Conservation (phyloP, 345 rosid species). For the Eucalyptus sideroxylon region DNA sequence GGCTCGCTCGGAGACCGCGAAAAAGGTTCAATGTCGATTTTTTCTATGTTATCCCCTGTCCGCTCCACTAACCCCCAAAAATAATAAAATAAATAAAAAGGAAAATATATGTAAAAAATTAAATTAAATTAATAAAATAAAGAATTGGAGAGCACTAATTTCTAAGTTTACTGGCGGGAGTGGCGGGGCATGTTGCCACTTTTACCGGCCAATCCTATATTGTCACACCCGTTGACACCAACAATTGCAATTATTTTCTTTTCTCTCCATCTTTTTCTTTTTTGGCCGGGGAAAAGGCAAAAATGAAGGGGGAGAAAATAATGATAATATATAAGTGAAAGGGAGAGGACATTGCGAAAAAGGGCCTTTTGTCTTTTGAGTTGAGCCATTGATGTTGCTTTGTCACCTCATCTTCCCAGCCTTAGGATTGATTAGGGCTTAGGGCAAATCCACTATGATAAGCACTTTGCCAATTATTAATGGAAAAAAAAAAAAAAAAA, state of each 20-base stretch:
- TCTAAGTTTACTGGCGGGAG: slow-evolving; percentile 16
- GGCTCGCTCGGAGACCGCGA: not conserved
- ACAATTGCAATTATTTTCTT: not conserved
- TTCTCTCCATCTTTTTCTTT: not conserved
- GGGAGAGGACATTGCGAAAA: not conserved
- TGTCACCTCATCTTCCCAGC: not conserved
- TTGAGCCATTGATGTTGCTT: slow-evolving; percentile 3
- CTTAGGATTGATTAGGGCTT: not conserved
- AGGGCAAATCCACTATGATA: not conserved
- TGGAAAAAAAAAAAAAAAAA: not conserved
- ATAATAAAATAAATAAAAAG: not conserved
- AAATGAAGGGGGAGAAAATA: not conserved
- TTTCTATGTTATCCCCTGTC: not conserved
- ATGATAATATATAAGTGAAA: not conserved
- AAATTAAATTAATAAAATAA: not conserved
- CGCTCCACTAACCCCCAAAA: not conserved
- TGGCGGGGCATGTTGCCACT: slow-evolving; percentile 31
- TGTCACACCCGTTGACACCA: slow-evolving; percentile 24
- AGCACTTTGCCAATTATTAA: not conserved
- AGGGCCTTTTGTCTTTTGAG: slow-evolving; percentile 2
- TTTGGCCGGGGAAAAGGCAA: not conserved
- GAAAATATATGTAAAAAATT: accelerated
- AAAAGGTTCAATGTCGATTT: not conserved
- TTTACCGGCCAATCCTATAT: slow-evolving; percentile 8
- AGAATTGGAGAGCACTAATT: slow-evolving; percentile 2